phyloP scores from a whole-genome alignment of 2,329 filamentous ascomycete genomes.

The Dothiorella sarmentorum region DNA sequence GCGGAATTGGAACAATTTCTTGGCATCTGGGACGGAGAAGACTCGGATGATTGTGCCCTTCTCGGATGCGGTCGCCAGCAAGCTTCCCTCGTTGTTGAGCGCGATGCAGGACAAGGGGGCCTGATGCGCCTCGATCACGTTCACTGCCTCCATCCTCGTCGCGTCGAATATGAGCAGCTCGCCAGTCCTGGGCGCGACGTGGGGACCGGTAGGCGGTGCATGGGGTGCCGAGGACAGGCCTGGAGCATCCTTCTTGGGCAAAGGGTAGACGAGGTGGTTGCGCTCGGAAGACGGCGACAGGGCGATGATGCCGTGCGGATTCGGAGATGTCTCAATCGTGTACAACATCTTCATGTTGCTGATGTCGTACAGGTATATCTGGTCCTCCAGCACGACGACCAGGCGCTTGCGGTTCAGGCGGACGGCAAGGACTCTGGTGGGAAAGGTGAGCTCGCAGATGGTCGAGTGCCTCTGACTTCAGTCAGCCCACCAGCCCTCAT shows the following conservation, averaged over 20 bases:
- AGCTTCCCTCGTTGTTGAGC: slow-evolving; percentile 85
- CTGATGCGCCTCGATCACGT: slow-evolving; percentile 91
- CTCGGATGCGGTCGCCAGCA: slow-evolving; percentile 91
- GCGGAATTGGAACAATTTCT: slow-evolving; percentile 94
- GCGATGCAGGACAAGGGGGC: slow-evolving; percentile 87
- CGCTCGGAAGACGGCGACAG: slow-evolving; percentile 92
- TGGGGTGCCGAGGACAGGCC: slow-evolving; percentile 60
- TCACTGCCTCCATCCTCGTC: slow-evolving; percentile 83
- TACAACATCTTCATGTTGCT: slow-evolving; percentile 95
- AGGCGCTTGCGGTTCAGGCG: slow-evolving; percentile 91
- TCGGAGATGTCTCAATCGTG: slow-evolving; percentile 90
- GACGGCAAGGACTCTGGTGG: slow-evolving; percentile 91
- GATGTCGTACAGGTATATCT: slow-evolving; percentile 98
- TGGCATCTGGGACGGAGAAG: slow-evolving; percentile 84
- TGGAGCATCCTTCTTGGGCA: slow-evolving; percentile 63
- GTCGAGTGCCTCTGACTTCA: slow-evolving; percentile 63
- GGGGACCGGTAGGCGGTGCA: slow-evolving; percentile 71
- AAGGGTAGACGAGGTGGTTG: slow-evolving; percentile 90
- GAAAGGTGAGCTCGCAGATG: slow-evolving; percentile 98
- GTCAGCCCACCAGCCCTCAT: slow-evolving; percentile 19
- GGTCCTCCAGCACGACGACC: slow-evolving; percentile 88
- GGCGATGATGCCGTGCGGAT: slow-evolving; percentile 83
- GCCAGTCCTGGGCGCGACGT: slow-evolving; percentile 79
- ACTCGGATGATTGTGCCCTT: slow-evolving; percentile 97
- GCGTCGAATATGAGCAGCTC: slow-evolving; percentile 94